phyloP scores from a whole-genome alignment of 2,329 filamentous ascomycete species.

The Colletotrichum shisoi region DNA sequence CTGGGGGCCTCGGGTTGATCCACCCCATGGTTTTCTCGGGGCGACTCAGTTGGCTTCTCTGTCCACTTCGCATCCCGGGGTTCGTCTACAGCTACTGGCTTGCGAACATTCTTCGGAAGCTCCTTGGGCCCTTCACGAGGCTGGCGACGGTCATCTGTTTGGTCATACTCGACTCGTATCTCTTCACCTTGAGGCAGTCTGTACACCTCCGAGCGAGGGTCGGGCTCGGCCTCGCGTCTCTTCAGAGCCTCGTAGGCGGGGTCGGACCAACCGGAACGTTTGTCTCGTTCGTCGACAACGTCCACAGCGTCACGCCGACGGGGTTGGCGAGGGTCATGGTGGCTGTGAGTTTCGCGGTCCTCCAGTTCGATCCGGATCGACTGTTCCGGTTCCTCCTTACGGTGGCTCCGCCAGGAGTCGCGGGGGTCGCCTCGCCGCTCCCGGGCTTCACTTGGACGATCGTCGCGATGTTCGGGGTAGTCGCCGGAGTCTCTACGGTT shows the following conservation, averaged over 20 bases:
- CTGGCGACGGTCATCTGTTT: conserved; percentile 26
- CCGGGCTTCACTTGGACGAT: conserved; percentile 17
- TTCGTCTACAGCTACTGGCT: conserved; percentile 33
- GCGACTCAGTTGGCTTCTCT: conserved; percentile 42
- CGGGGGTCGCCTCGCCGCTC: conserved; percentile 33
- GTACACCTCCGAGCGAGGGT: conserved; percentile 32
- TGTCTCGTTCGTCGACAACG: conserved; percentile 41
- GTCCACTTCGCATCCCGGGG: conserved; percentile 42
- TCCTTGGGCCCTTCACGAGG: conserved; percentile 42
- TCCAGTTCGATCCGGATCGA: conserved; percentile 36
- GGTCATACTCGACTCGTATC: conserved; percentile 38
- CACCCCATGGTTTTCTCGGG: conserved; percentile 35
- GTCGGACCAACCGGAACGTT: conserved; percentile 45
- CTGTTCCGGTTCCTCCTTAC: conserved; percentile 42
- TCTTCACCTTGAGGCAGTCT: conserved; percentile 37
- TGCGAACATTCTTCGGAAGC: conserved; percentile 41
- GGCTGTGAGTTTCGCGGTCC: conserved; percentile 47
- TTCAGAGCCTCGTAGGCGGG: conserved; percentile 41
- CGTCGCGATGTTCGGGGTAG: conserved; percentile 43
- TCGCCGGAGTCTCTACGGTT: conserved; percentile 46
- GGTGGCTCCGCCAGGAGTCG: conserved; percentile 44
- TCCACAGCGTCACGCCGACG: conserved; percentile 40
- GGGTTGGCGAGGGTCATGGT: conserved; percentile 42
- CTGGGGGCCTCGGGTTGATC: conserved; percentile 40
- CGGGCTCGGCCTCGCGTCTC: conserved; percentile 5